Evolutionary conservation across 2,329 filamentous ascomycete species (phyloP).

Genomic region (Calcarisporium arbuscula): DNA sequence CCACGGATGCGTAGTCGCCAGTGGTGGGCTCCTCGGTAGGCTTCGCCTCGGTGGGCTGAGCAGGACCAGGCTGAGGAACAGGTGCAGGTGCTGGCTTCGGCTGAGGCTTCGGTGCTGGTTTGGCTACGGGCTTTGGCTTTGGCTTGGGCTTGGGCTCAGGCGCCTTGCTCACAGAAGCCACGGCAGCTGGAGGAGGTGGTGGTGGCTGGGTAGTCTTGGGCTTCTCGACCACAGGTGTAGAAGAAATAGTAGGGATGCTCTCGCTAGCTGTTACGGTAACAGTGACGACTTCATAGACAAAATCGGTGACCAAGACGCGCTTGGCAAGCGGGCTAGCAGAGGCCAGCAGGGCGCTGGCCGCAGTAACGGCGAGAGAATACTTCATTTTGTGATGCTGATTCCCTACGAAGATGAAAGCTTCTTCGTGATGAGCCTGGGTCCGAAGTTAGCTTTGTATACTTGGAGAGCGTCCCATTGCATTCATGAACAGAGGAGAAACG

Average conservation of each 20-base stretch:
- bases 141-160: background rate
- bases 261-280: constrained; percentile 38
- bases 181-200: constrained; percentile 9
- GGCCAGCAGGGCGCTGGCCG: constrained; percentile 39
- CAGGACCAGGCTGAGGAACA: constrained; percentile 17
- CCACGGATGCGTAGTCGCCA: constrained; percentile 29
- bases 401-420: constrained; percentile 5
- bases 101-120: background rate
- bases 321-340: constrained; percentile 37
- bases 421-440: too few relatives aligned
- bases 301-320: constrained; percentile 32
- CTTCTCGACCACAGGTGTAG: constrained; percentile 1
- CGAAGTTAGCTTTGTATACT: too few relatives aligned
- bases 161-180: constrained; percentile 5
- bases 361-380: constrained; percentile 38
- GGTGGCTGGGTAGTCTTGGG: constrained; percentile 8
- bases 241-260: background rate
- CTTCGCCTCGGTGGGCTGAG: constrained; percentile 2
- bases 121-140: background rate
- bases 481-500: too few relatives aligned
- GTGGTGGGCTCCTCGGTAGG: constrained; percentile 7
- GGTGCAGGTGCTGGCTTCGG: too few relatives aligned
- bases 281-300: constrained; percentile 35
- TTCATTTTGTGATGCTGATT: constrained; percentile 40
- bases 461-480: too few relatives aligned